Evolutionary conservation across 2,329 filamentous ascomycete genomes (phyloP), one percentile per base, ranked within the genome.

Genomic region (Arthrobotrys musiformis): DNA sequence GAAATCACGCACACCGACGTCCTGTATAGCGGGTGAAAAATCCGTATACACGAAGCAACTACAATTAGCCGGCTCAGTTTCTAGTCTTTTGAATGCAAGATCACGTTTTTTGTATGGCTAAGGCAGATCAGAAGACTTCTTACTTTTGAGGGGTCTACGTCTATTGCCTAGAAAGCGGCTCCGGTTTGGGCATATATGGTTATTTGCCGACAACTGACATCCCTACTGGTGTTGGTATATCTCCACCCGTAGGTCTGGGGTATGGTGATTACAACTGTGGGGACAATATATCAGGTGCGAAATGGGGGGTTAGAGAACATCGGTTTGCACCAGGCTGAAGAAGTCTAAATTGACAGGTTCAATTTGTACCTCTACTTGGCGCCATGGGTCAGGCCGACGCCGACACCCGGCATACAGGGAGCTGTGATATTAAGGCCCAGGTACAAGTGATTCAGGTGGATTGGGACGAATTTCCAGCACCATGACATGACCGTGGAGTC

Each of bases 141-240:
- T 52, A 44, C 48, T 58, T 33, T n/a, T 44, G 44, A 68, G 63
- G 61, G 54, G 48, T 52, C 33, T 58, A 56, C 33, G 22, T 48
- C 63, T n/a, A 56, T 68, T 50, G 37, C 72, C 37, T 64, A 35
- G 64, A 63, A 69, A 62, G 72, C 62, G 72, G 64, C 72, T 76
- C 72, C 72, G 72, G 64, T 76, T 60, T 30, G 28, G 56, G 64
- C 64, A 64, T 69, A 44, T 50, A 64, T 72, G 68, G 19, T 72
- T 76, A 52, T 76, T 76, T 76, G 72, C 72, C 72, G 72, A 70
- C 44, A 69, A 63, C 68, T 52, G 44, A 54, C 56, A 76, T 76
- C 72, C 72, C 72, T 76, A 64, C 64, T 58, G 46, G n/a, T 58
- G 58, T 33, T 54, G 63, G 58, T 46, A 56, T 58, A 64, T 56